Evolutionary conservation across 1,284 basidiomycete genomes (phyloP).

Genomic region (Cutaneotrichosporon curvatum): DNA sequence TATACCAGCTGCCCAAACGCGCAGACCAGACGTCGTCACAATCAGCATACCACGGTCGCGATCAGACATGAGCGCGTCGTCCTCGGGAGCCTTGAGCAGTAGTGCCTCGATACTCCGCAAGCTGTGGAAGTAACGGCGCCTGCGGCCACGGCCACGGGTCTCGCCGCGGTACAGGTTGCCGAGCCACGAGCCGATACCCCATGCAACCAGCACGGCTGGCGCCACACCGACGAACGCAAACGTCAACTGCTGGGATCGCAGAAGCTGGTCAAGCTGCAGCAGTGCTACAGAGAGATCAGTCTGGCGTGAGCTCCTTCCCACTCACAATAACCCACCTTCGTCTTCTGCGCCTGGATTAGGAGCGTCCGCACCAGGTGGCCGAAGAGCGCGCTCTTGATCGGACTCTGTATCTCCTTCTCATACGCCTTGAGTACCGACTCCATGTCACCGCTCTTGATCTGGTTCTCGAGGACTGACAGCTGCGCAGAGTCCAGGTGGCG

Average conservation of each 20-base stretch:
- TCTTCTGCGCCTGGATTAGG: constrained; percentile 93
- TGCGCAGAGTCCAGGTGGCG: constrained; percentile 52
- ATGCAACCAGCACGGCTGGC: constrained; percentile 75
- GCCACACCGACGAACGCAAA: constrained; percentile 97
- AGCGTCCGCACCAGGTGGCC: constrained; percentile 79
- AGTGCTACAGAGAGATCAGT: constrained; percentile 81
- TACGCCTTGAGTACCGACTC: constrained; percentile 82
- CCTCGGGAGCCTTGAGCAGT: constrained; percentile 45
- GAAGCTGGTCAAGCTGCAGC: constrained; percentile 79
- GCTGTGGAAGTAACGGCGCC: constrained; percentile 45
- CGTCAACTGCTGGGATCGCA: constrained; percentile 90
- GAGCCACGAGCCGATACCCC: constrained; percentile 57
- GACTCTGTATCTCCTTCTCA: constrained; percentile 81
- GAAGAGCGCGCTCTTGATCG: constrained; percentile 68
- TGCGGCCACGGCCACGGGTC: constrained; percentile 40
- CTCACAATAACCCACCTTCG: constrained; percentile 59
- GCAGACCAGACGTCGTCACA: constrained; percentile 44
- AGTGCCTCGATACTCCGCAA: constrained; percentile 63
- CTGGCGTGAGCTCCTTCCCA: constrained; percentile 44
- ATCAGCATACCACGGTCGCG: constrained; percentile 48
- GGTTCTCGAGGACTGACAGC: constrained; percentile 58
- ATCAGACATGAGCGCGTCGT: constrained; percentile 43
- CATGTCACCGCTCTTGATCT: constrained; percentile 74
- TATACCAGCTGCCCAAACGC: constrained; percentile 45
- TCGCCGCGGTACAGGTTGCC: constrained; percentile 50